Base-by-base conservation (phyloP, 163 green algal species). In the Scenedesmus sp. region DNA sequence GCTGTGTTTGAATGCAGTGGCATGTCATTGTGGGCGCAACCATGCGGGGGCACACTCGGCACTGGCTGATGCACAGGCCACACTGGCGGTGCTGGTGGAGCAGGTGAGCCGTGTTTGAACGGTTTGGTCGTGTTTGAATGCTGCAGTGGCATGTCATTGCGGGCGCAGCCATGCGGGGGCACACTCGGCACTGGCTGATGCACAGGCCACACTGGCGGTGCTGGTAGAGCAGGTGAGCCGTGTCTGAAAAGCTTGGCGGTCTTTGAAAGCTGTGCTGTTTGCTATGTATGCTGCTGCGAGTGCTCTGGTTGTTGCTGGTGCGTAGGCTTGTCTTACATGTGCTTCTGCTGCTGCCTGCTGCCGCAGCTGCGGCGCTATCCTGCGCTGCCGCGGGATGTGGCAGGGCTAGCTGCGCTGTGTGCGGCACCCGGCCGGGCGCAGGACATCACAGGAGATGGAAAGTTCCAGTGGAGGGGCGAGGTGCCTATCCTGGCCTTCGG, bases 401-500 rank as follows among this genome's bases (percentile, higher is more conserved):
- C 15, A 1, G 66, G 3, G 20, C 86, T 93, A 18, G 67, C 82
- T 2, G 52, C 23, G n/a, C n/a, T 66, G 79, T 93, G 91, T 81
- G 59, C 59, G 18, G 60, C 59, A 23, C 84, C 84, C 0, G n/a
- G 18, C 26, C 76, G 86, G 20, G 90, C 77, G 13, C 56, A 83
- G 34, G 84, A 93, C 57, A 57, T 87, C 13, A 93, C 86, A 13
- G 64, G 26, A 0, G 90, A 93, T 57, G 77, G 90, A 34, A 89
- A 90, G 20, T 93, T 93, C 60, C 90, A 90, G 73, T 93, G 90
- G 90, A 59, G 85, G 46, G 90, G 86, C 13, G 84, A 90, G 46
- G 7, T 55, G 23, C 70, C 84, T 16, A 46, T 90, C 16, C 20
- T 93, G 1, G 90, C 34, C 4, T 93, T 87, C 66, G 90, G 90